Percentiles rank a stretch among this genome's conserved stretches.
These are phyloP conservation scores for Tricholomella constricta DNA, from an alignment of 768 basidiomycete species.

Conservation along the genomic window DNA sequence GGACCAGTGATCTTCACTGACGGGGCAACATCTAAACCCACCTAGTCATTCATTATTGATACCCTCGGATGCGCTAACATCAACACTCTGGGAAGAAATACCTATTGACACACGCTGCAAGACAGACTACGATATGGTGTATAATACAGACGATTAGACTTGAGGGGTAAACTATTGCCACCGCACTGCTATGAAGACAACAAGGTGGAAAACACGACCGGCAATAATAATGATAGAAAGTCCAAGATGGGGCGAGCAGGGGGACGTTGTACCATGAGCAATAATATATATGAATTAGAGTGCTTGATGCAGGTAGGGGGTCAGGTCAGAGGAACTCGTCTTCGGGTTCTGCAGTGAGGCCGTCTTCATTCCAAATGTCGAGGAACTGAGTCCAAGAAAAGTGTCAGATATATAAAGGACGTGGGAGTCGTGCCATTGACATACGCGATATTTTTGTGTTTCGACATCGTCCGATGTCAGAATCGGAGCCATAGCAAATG, in stretches of 20 bases:
- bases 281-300: background rate
- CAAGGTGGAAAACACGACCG: background rate
- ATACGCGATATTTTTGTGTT: conserved; percentile 64
- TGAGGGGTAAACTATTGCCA: conserved; percentile 1
- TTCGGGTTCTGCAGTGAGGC: conserved; percentile 65
- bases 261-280: background rate
- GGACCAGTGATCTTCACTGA: conserved; percentile 56
- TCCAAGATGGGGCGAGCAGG: background rate
- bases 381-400: conserved; percentile 51
- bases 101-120: background rate
- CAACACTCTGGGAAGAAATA: background rate
- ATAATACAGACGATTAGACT: conserved; percentile 11
- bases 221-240: background rate
- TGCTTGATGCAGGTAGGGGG: background rate
- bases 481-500: conserved; percentile 63
- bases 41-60: background rate
- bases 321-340: conserved; percentile 42
- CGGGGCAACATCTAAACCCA: conserved; percentile 38
- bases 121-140: background rate
- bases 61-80: too few relatives aligned
- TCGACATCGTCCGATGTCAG: conserved; percentile 62
- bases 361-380: conserved; percentile 82
- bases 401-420: background rate
- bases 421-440: conserved; percentile 21
- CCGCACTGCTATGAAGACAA: background rate